Conservation (phyloP, 441 rosid genomes). For the Erodium chrysanthum region DNA sequence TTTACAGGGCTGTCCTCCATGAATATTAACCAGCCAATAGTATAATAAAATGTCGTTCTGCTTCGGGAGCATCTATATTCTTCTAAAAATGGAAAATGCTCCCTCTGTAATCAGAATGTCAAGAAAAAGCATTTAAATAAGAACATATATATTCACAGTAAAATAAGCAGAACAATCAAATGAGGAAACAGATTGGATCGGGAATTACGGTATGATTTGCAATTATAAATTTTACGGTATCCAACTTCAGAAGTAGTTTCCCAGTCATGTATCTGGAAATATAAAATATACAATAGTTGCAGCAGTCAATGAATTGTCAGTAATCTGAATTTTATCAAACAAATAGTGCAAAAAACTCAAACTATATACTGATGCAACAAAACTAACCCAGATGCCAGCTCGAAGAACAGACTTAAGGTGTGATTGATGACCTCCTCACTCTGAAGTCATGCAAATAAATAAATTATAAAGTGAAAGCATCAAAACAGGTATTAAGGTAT, state of each 20-base stretch:
- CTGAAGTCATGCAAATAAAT: conserved; percentile 33
- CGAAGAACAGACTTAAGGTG: conserved; percentile 88
- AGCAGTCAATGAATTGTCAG: conserved; percentile 9
- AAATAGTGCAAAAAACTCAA: neutral
- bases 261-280: conserved; percentile 91
- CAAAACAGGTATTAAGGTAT: conserved; percentile 8
- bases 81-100: conserved; percentile 88
- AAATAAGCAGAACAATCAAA: neutral
- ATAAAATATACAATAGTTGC: neutral
- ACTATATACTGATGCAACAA: neutral
- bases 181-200: neutral
- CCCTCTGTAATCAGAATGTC: conserved; percentile 55
- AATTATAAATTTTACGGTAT: conserved; percentile 77
- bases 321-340: conserved; percentile 16
- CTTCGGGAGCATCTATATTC: conserved; percentile 90
- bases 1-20: conserved; percentile 94
- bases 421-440: conserved; percentile 93
- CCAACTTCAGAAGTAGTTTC: conserved; percentile 89
- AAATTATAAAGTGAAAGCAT: conserved; percentile 5
- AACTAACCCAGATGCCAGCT: conserved; percentile 94
- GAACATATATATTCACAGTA: neutral
- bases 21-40: conserved; percentile 91
- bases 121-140: conserved; percentile 5
- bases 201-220: conserved; percentile 86
- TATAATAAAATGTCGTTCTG: conserved; percentile 93